phyloP scores from a whole-genome alignment of 1,284 basidiomycete genomes.

The Heterobasidion occidentale region DNA sequence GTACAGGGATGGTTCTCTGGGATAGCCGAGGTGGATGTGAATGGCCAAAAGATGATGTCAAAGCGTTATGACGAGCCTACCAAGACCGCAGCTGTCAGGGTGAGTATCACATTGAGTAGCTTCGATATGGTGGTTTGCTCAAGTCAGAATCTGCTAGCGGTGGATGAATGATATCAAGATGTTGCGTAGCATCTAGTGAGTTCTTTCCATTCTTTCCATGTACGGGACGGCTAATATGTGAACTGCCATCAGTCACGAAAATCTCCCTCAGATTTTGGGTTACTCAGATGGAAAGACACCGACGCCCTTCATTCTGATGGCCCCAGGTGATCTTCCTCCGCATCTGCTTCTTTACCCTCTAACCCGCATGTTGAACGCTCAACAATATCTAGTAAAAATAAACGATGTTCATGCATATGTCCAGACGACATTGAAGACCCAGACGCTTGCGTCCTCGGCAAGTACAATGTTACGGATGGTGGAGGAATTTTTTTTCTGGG shows the following conservation, averaged over 20 bases:
- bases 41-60: slow-evolving; percentile 31
- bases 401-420: slow-evolving; percentile 11
- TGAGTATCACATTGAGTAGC: slow-evolving; percentile 10
- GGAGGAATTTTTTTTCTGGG: not conserved
- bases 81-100: slow-evolving; percentile 24
- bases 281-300: slow-evolving; percentile 38
- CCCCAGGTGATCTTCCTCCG: slow-evolving; percentile 27
- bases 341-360: not conserved
- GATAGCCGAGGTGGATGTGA: slow-evolving; percentile 29
- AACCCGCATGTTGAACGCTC: not conserved
- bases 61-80: slow-evolving; percentile 33
- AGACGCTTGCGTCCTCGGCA: slow-evolving; percentile 6
- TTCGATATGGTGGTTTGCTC: not conserved
- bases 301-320: slow-evolving; percentile 43
- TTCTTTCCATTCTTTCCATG: not conserved
- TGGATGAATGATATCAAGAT: slow-evolving; percentile 45
- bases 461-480: slow-evolving; percentile 9
- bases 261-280: slow-evolving; percentile 44
- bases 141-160: slow-evolving; percentile 19
- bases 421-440: slow-evolving; percentile 7
- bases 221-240: not conserved
- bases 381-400: slow-evolving; percentile 28
- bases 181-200: slow-evolving; percentile 41
- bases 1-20: slow-evolving; percentile 41
- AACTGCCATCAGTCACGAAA: slow-evolving; percentile 34